These are phyloP conservation scores for Blumeria graminis DNA, from an alignment of 2,329 filamentous ascomycete species.

Conservation along the genomic window DNA sequence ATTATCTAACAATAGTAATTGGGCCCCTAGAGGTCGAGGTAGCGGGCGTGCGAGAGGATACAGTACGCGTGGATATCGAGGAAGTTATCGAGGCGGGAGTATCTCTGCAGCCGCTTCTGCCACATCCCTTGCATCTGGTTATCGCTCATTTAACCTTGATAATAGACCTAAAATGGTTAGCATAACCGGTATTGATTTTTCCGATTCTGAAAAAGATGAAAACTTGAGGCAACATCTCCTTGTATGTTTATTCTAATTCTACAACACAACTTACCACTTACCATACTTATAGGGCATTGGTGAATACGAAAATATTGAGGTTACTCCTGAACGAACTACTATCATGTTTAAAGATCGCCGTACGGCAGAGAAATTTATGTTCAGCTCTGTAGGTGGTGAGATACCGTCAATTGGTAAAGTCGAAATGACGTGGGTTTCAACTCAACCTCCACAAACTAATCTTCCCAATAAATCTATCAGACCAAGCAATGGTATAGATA, in stretches of 20 bases:
- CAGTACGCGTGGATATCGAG: slow-evolving; percentile 18
- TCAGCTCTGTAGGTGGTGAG: slow-evolving; percentile 28
- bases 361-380: slow-evolving; percentile 46
- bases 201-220: slow-evolving; percentile 38
- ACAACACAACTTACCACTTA: background rate
- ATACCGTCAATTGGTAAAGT: slow-evolving; percentile 41
- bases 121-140: slow-evolving; percentile 5
- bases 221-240: slow-evolving; percentile 46
- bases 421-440: slow-evolving; percentile 37
- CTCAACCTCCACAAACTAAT: slow-evolving; percentile 10
- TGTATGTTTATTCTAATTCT: slow-evolving; percentile 20
- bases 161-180: slow-evolving; percentile 48
- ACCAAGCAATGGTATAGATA: slow-evolving; percentile 4
- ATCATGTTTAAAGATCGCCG: slow-evolving; percentile 43
- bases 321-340: slow-evolving; percentile 22
- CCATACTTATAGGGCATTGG: slow-evolving; percentile 26
- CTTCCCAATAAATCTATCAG: slow-evolving; percentile 3
- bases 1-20: slow-evolving; percentile 19
- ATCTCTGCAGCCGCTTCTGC: slow-evolving; percentile 12
- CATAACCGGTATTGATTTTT: slow-evolving; percentile 38
- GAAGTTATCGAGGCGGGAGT: slow-evolving; percentile 24
- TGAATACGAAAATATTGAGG: slow-evolving; percentile 34
- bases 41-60: slow-evolving; percentile 19
- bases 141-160: slow-evolving; percentile 39
- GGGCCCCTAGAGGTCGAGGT: slow-evolving; percentile 19